Evolutionary conservation across 2,329 filamentous ascomycete genomes (phyloP).

Genomic region (Hypoxylon sp.): DNA sequence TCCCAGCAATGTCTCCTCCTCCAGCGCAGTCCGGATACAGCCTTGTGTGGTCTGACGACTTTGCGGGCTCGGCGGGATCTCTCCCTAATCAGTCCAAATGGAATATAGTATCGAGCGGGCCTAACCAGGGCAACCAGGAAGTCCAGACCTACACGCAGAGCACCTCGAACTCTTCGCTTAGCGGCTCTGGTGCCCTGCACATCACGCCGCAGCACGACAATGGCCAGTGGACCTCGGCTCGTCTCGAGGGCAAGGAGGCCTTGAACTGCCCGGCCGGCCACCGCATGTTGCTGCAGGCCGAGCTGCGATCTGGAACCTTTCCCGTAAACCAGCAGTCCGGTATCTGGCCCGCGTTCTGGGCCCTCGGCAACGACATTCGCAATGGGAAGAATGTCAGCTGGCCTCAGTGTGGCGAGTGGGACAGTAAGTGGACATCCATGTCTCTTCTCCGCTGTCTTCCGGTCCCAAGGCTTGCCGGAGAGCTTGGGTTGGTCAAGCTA

Average conservation of each 20-base stretch:
- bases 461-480: not conserved
- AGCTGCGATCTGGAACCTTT: conserved; percentile 27
- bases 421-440: conserved; percentile 15
- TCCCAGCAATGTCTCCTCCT: conserved; percentile 14
- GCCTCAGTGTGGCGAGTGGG: conserved; percentile 35
- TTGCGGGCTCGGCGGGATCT: conserved; percentile 24
- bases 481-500: not conserved
- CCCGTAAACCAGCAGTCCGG: conserved; percentile 28
- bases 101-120: conserved; percentile 27
- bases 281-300: conserved; percentile 28
- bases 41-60: conserved; percentile 32
- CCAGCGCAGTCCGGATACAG: conserved; percentile 21
- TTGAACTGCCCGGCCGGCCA: conserved; percentile 33
- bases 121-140: conserved; percentile 31
- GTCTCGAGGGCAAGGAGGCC: conserved; percentile 31
- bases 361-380: conserved; percentile 29
- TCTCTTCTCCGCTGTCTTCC: not conserved
- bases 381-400: conserved; percentile 26
- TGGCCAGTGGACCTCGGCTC: conserved; percentile 33
- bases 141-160: conserved; percentile 31
- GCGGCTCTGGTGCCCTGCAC: conserved; percentile 21
- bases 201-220: conserved; percentile 32
- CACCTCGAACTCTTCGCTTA: conserved; percentile 25
- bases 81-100: conserved; percentile 29
- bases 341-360: conserved; percentile 38